Percentiles rank a stretch among this genome's conserved stretches.
Evolutionary conservation across 495 filamentous ascomycete genomes (phyloP).

Genomic region (Evernia prunastri): DNA sequence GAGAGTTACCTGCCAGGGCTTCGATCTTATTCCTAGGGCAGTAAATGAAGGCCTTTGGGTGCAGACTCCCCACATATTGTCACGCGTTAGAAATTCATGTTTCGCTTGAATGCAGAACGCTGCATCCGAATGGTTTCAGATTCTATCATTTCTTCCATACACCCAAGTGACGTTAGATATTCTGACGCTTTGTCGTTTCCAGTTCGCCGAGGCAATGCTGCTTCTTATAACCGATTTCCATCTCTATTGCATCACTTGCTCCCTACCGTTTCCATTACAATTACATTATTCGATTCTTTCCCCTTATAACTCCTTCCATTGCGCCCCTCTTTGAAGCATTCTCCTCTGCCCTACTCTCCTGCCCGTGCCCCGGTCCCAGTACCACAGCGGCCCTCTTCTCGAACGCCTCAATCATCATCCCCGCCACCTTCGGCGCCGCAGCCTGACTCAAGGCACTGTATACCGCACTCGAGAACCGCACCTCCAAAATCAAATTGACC

Average conservation of each 20-base stretch:
- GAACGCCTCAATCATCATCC: conserved; percentile 88
- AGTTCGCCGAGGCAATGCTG: not conserved
- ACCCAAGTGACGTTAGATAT: not conserved
- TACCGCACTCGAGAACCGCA: conserved; percentile 76
- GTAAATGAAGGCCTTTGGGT: too few species aligned
- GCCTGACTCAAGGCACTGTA: conserved; percentile 73
- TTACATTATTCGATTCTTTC: not conserved
- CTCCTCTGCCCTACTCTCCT: conserved; percentile 9
- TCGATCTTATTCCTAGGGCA: too few species aligned
- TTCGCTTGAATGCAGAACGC: not conserved
- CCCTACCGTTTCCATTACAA: too few species aligned
- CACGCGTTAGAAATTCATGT: not conserved
- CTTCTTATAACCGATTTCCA: not conserved
- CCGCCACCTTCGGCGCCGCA: conserved; percentile 75
- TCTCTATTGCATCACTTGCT: too few species aligned
- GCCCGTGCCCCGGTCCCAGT: conserved; percentile 22
- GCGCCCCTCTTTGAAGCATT: conserved; percentile 16
- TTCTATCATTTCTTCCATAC: not conserved
- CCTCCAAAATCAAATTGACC: conserved; percentile 67
- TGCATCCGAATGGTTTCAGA: not conserved
- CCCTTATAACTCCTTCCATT: conserved; percentile 5
- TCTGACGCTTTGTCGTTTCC: not conserved
- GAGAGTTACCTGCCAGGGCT: not conserved
- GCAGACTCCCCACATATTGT: too few species aligned
- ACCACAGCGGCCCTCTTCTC: conserved; percentile 51